Evolutionary conservation across 805 yeast species (phyloP).

Genomic region (Cyberlindnera japonica): DNA sequence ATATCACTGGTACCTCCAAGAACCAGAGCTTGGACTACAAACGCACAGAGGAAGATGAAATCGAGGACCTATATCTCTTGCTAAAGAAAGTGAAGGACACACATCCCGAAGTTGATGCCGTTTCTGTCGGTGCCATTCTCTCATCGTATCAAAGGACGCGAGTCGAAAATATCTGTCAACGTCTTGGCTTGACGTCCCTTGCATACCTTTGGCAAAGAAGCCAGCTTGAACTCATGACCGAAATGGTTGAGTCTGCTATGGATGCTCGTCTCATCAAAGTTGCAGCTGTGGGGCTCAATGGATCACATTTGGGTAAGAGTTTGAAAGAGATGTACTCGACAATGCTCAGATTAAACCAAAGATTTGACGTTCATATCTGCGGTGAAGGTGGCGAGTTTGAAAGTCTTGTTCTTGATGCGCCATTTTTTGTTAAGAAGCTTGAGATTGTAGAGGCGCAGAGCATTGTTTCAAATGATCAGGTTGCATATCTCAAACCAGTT

Average conservation of each 20-base stretch:
- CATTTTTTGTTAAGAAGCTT: slow-evolving; percentile 63
- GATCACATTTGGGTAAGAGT: slow-evolving; percentile 62
- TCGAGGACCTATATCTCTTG: slow-evolving; percentile 71
- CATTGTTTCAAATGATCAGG: slow-evolving; percentile 50
- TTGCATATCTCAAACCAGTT: slow-evolving; percentile 56
- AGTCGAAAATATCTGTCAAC: slow-evolving; percentile 84
- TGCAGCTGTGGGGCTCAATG: slow-evolving; percentile 82
- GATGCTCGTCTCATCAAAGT: slow-evolving; percentile 90
- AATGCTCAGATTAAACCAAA: slow-evolving; percentile 50
- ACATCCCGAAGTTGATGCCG: slow-evolving; percentile 77
- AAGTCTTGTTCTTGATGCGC: slow-evolving; percentile 86
- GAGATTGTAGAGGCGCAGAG: slow-evolving; percentile 18
- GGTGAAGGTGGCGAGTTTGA: slow-evolving; percentile 99
- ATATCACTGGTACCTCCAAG: slow-evolving; percentile 58
- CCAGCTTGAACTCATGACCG: slow-evolving; percentile 74
- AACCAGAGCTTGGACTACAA: slow-evolving; percentile 67
- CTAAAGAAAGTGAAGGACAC: slow-evolving; percentile 42
- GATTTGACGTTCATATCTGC: slow-evolving; percentile 86
- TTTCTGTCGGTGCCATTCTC: slow-evolving; percentile 92
- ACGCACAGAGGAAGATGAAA: slow-evolving; percentile 72
- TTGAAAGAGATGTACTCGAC: slow-evolving; percentile 59
- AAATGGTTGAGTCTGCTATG: slow-evolving; percentile 61
- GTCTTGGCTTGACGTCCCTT: slow-evolving; percentile 64
- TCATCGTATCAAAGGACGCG: slow-evolving; percentile 94
- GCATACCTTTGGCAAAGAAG: slow-evolving; percentile 89